Percentiles rank a stretch among this genome's conserved stretches.
These are phyloP conservation scores for Chrysoporthe cubensis DNA, from an alignment of 2,329 filamentous ascomycete genomes.

Conservation along the genomic window DNA sequence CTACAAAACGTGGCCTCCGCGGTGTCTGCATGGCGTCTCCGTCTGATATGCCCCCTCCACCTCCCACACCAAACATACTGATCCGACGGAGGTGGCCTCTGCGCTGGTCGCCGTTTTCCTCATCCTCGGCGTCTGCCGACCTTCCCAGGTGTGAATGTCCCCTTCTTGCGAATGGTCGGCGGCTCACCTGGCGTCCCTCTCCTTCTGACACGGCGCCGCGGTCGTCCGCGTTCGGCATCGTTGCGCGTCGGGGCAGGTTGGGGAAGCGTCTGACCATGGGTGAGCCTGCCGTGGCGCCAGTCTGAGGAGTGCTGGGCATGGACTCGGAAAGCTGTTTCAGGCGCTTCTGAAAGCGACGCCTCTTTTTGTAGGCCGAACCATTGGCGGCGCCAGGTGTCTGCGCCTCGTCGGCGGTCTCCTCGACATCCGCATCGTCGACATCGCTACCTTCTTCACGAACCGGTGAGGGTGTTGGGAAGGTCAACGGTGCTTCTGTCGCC, in stretches of 20 bases:
- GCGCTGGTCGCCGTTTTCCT: constrained; percentile 43
- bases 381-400: constrained; percentile 41
- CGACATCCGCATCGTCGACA: constrained; percentile 72
- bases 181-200: constrained; percentile 53
- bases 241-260: constrained; percentile 66
- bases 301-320: constrained; percentile 66
- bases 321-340: constrained; percentile 60
- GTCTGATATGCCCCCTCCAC: constrained; percentile 56
- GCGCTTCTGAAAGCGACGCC: constrained; percentile 63
- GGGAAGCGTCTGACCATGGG: constrained; percentile 51
- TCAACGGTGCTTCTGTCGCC: constrained; percentile 26
- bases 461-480: constrained; percentile 32
- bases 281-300: constrained; percentile 48
- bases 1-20: constrained; percentile 59
- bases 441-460: constrained; percentile 66
- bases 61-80: constrained; percentile 68
- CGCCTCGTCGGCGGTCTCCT: constrained; percentile 85
- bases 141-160: constrained; percentile 23
- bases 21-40: constrained; percentile 60
- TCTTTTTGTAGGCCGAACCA: constrained; percentile 60
- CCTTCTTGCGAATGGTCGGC: constrained; percentile 21
- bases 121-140: constrained; percentile 53
- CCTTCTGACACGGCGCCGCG: constrained; percentile 74
- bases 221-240: constrained; percentile 65
- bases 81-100: constrained; percentile 66